phyloP scores from a whole-genome alignment of 1,284 basidiomycete species.

The Puccinia polysora region DNA sequence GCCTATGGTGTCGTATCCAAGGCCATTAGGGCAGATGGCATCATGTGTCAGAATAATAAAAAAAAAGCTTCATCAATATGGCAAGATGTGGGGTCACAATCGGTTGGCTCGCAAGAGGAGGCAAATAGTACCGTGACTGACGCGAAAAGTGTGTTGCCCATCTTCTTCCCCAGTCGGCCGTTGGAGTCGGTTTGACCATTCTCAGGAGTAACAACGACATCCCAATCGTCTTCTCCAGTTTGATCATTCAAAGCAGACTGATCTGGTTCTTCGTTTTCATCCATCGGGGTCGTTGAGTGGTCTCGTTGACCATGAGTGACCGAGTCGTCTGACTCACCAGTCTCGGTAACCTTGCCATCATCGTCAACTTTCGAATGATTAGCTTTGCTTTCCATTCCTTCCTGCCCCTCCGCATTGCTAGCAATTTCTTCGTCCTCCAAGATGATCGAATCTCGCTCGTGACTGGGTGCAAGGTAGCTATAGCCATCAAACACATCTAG shows the following conservation, averaged over 20 bases:
- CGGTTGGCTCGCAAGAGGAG: conserved; percentile 75
- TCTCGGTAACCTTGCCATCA: conserved; percentile 35
- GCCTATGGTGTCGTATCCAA: background rate
- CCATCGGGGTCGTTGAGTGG: conserved; percentile 59
- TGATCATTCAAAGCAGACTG: conserved; percentile 55
- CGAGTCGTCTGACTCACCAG: conserved; percentile 54
- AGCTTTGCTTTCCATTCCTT: too few relatives aligned
- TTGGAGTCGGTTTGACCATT: conserved; percentile 71
- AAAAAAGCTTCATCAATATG: conserved; percentile 55
- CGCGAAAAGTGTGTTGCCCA: conserved; percentile 70
- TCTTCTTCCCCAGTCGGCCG: conserved; percentile 56
- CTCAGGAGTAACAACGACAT: conserved; percentile 65
- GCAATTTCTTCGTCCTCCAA: conserved; percentile 66
- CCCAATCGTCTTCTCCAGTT: conserved; percentile 76
- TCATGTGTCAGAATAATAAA: too few relatives aligned
- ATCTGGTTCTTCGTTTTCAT: conserved; percentile 51
- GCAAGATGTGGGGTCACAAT: conserved; percentile 58
- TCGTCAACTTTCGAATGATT: too few relatives aligned
- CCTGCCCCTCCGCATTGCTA: too few relatives aligned
- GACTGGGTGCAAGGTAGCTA: conserved; percentile 60
- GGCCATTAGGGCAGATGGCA: too few relatives aligned
- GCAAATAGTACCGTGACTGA: conserved; percentile 72
- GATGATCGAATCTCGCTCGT: conserved; percentile 71
- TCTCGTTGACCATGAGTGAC: too few relatives aligned
- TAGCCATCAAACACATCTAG: conserved; percentile 70